Conservation (phyloP, 768 basidiomycete genomes). For the Coprinellus micaceus region DNA sequence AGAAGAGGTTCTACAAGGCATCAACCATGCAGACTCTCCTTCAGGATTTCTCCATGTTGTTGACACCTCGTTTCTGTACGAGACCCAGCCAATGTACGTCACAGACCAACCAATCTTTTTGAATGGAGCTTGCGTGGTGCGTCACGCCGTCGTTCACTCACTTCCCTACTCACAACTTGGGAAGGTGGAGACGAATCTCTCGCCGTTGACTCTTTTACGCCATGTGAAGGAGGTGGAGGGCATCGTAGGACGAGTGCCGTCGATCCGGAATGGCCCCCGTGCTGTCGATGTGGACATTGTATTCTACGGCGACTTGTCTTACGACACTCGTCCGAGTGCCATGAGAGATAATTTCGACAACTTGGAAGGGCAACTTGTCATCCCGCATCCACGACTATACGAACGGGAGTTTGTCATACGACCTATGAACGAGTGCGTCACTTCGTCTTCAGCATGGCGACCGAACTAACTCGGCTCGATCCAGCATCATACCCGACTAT, state of each 20-base stretch:
- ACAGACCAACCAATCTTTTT: slow-evolving; percentile 84
- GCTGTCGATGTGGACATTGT: slow-evolving; percentile 88
- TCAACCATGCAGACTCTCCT: slow-evolving; percentile 6
- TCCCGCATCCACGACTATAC: slow-evolving; percentile 77
- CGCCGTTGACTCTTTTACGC: slow-evolving; percentile 53
- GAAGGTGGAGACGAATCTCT: slow-evolving; percentile 74
- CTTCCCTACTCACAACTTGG: neutral
- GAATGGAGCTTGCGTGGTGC: slow-evolving; percentile 87
- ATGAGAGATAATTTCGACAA: slow-evolving; percentile 44
- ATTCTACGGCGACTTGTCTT: slow-evolving; percentile 58
- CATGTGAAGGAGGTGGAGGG: slow-evolving; percentile 72
- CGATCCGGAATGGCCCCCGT: slow-evolving; percentile 82
- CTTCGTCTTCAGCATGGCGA: neutral
- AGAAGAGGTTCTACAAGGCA: slow-evolving; percentile 21
- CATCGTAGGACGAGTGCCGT: slow-evolving; percentile 72
- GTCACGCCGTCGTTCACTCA: slow-evolving; percentile 25
- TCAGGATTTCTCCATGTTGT: slow-evolving; percentile 41
- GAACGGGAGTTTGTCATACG: slow-evolving; percentile 93
- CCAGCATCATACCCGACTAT: slow-evolving; percentile 76
- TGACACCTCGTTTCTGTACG: slow-evolving; percentile 88
- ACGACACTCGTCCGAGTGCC: slow-evolving; percentile 52
- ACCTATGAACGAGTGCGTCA: slow-evolving; percentile 79
- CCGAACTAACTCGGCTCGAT: neutral
- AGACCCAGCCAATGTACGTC: slow-evolving; percentile 95
- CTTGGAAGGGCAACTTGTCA: slow-evolving; percentile 62